Evolutionary conservation across 116 monocot species (phyloP).

Genomic region (Zostera marina): DNA sequence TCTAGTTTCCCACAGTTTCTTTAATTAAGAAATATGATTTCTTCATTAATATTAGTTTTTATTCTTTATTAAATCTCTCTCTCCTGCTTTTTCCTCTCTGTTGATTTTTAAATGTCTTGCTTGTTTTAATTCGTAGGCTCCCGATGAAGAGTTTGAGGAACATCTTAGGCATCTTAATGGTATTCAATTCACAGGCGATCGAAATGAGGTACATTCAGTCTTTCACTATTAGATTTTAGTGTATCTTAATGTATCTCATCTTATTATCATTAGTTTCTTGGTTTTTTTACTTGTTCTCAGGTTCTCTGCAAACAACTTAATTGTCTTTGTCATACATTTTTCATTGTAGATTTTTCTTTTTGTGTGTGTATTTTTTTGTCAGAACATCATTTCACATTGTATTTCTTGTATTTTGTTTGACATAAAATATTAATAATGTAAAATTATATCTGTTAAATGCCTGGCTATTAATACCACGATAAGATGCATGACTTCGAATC

Average conservation of each 20-base stretch:
- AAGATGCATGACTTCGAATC: too few species aligned
- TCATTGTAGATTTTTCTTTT: too few species aligned
- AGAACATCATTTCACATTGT: too few species aligned
- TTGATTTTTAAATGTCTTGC: not conserved
- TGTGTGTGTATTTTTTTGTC: too few species aligned
- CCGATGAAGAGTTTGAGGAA: slow-evolving; percentile 99
- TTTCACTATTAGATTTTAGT: too few species aligned
- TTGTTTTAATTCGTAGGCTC: slow-evolving; percentile 42
- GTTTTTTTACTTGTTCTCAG: not conserved
- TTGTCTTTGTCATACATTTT: not conserved
- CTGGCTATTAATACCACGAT: too few species aligned
- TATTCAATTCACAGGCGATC: slow-evolving; percentile 57
- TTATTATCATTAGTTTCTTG: not conserved
- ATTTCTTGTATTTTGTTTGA: too few species aligned
- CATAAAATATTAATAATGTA: too few species aligned
- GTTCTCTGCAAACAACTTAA: not conserved
- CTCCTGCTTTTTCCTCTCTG: not conserved
- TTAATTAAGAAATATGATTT: not conserved
- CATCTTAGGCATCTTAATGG: slow-evolving; percentile 66
- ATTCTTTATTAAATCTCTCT: not conserved
- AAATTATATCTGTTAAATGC: too few species aligned
- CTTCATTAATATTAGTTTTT: not conserved
- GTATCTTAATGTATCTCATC: slow-evolving; percentile 4
- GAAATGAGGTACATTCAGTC: slow-evolving; percentile 78
- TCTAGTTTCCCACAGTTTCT: not conserved